Percentiles rank a stretch among this genome's conserved stretches.
Evolutionary conservation across 2,329 filamentous ascomycete genomes (phyloP).

Genomic region (Coniochaeta hoffmannii): DNA sequence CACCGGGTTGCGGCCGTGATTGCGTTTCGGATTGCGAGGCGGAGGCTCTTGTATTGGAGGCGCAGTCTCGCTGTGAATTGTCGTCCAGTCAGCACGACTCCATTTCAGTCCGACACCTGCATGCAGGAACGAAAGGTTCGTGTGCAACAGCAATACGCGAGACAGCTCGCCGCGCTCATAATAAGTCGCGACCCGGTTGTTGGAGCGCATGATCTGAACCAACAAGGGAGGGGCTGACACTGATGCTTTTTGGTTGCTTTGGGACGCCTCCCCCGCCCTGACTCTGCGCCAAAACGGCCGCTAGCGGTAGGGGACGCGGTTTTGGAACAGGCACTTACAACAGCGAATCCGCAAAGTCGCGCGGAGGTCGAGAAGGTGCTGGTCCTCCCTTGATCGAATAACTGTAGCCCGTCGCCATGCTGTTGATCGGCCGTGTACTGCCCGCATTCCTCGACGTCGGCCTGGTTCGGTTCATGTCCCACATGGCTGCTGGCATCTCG

Average conservation of each 20-base stretch:
- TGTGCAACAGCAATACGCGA: too few species aligned
- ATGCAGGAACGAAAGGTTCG: too few species aligned
- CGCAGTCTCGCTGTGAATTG: constrained; percentile 18
- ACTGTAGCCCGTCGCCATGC: constrained; percentile 20
- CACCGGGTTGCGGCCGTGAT: constrained; percentile 22
- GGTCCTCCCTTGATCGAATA: constrained; percentile 29
- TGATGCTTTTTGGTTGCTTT: background rate
- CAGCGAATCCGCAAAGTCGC: constrained; percentile 19
- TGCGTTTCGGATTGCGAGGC: constrained; percentile 27
- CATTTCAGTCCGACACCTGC: too few species aligned
- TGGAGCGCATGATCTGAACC: background rate
- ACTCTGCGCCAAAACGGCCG: constrained; percentile 8
- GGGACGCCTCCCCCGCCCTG: background rate
- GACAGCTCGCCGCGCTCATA: background rate
- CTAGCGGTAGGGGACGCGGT: background rate
- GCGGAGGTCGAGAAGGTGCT: constrained; percentile 21
- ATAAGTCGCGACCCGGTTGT: background rate
- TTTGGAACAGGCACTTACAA: constrained; percentile 14
- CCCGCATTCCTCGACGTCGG: background rate
- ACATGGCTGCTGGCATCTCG: background rate
- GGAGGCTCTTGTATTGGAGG: constrained; percentile 25
- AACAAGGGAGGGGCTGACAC: background rate
- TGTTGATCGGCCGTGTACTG: background rate
- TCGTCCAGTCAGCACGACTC: constrained; percentile 15
- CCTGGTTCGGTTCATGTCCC: background rate